Evolutionary conservation across 257 asterid genomes (phyloP).

Genomic region (Striga asiatica): DNA sequence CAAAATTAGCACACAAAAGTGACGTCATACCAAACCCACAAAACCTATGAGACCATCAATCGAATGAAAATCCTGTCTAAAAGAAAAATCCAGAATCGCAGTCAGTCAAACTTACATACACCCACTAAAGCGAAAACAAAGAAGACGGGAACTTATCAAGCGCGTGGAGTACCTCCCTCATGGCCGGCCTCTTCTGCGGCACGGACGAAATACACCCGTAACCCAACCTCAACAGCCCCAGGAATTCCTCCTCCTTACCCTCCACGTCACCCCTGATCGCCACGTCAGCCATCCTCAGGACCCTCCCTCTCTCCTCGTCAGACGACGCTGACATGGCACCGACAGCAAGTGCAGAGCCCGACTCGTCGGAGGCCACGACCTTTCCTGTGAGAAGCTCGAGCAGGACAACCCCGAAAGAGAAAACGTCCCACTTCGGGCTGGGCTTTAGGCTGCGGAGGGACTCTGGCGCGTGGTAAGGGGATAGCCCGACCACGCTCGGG

Average conservation of each 20-base stretch:
- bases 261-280: conserved; percentile 78
- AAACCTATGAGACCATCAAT: too few relatives aligned
- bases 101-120: too few relatives aligned
- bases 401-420: conserved; percentile 63
- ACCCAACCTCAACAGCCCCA: conserved; percentile 63
- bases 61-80: too few relatives aligned
- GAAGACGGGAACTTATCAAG: conserved; percentile 59
- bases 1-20: too few relatives aligned
- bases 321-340: conserved; percentile 25
- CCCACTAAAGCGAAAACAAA: too few relatives aligned
- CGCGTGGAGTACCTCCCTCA: conserved; percentile 78
- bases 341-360: conserved; percentile 25
- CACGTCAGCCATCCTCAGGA: conserved; percentile 62
- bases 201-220: conserved; percentile 52
- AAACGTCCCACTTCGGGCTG: conserved; percentile 82
- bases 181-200: conserved; percentile 82
- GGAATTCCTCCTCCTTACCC: conserved; percentile 73
- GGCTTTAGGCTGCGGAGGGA: conserved; percentile 88
- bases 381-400: conserved; percentile 70
- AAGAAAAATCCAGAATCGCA: too few relatives aligned
- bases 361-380: conserved; percentile 57
- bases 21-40: too few relatives aligned
- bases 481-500: conserved; percentile 57
- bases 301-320: conserved; percentile 45
- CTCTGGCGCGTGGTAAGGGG: conserved; percentile 87